Conservation (phyloP, 768 basidiomycete species). For the Lactarius tabidus region DNA sequence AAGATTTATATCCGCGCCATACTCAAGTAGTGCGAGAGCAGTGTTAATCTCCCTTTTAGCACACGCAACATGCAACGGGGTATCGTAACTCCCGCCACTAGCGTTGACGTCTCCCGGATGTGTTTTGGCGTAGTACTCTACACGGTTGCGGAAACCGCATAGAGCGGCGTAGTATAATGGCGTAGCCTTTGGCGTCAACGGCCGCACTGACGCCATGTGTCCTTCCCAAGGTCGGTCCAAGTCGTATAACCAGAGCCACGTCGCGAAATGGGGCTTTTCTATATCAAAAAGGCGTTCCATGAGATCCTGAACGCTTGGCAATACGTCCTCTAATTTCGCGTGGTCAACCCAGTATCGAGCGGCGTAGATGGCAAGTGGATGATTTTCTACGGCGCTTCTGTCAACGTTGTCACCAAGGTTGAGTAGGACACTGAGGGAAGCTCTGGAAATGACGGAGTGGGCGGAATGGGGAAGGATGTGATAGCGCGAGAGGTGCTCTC, state of each 20-base stretch:
- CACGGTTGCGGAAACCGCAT: background rate
- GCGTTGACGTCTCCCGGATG: background rate
- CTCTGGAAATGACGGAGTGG: background rate
- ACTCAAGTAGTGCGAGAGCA: background rate
- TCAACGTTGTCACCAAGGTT: background rate
- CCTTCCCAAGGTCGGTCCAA: background rate
- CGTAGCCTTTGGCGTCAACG: background rate
- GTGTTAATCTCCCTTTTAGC: background rate
- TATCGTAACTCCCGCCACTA: background rate
- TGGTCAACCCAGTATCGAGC: constrained; percentile 3
- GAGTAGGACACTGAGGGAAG: background rate
- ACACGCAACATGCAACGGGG: background rate
- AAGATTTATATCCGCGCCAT: background rate
- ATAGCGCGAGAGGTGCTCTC: background rate
- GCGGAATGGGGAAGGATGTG: background rate
- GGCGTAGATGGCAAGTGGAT: background rate
- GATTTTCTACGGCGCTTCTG: background rate
- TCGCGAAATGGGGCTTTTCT: background rate
- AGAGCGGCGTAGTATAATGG: constrained; percentile 5
- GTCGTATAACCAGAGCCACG: constrained; percentile 5
- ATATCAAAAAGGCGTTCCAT: background rate
- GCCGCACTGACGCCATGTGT: background rate
- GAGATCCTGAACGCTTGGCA: background rate
- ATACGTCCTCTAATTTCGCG: background rate
- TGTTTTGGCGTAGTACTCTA: background rate